These are phyloP conservation scores for Sclerotinia borealis DNA, from an alignment of 2,329 filamentous ascomycete species.

Conservation along the genomic window DNA sequence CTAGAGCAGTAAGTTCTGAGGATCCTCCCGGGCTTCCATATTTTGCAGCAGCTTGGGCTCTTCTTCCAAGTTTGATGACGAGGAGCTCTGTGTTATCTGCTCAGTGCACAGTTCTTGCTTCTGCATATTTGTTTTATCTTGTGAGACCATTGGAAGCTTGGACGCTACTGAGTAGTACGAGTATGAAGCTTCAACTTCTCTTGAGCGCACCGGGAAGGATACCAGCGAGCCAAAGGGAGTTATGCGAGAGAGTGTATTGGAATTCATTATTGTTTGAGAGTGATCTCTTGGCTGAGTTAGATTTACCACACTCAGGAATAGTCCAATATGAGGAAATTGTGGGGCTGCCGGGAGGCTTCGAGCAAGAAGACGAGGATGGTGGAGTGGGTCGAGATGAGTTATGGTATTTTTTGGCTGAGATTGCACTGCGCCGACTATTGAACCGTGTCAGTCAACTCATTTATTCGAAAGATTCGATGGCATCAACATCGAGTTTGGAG, in stretches of 20 bases:
- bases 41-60: conserved; percentile 73
- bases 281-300: conserved; percentile 71
- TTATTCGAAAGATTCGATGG: conserved; percentile 67
- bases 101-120: conserved; percentile 74
- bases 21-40: conserved; percentile 72
- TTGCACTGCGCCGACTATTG: conserved; percentile 68
- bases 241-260: conserved; percentile 78
- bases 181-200: conserved; percentile 73
- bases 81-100: conserved; percentile 71
- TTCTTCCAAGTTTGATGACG: conserved; percentile 74
- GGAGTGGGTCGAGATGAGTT: conserved; percentile 67
- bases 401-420: conserved; percentile 83
- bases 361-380: conserved; percentile 57
- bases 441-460: conserved; percentile 76
- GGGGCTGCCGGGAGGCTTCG: conserved; percentile 71
- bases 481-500: conserved; percentile 66
- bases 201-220: conserved; percentile 68
- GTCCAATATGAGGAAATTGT: conserved; percentile 78
- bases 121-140: conserved; percentile 77
- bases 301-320: conserved; percentile 76
- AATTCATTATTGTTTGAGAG: conserved; percentile 76
- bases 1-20: conserved; percentile 59
- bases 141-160: conserved; percentile 78
- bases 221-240: conserved; percentile 62
- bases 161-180: conserved; percentile 72